Evolutionary conservation across 805 yeast species (phyloP).

Genomic region (Peterozyma xylosa): DNA sequence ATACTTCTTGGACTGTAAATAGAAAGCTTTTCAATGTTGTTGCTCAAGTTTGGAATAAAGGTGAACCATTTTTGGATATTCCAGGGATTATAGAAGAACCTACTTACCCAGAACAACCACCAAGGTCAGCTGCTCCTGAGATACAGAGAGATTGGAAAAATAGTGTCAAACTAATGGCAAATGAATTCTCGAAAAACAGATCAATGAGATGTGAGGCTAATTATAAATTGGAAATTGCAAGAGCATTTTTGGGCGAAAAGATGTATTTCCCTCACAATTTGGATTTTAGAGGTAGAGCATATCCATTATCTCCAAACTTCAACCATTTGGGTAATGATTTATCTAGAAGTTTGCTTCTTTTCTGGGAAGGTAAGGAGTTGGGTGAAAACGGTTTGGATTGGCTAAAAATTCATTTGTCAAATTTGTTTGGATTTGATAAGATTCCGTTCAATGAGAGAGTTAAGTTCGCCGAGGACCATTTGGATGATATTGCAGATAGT

Average conservation of each 20-base stretch:
- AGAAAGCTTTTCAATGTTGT: slow-evolving; percentile 59
- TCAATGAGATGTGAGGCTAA: slow-evolving; percentile 92
- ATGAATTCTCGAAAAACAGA: slow-evolving; percentile 58
- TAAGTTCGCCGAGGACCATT: slow-evolving; percentile 47
- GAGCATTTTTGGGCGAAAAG: slow-evolving; percentile 80
- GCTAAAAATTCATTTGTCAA: slow-evolving; percentile 72
- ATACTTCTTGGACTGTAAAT: slow-evolving; percentile 91
- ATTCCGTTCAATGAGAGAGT: slow-evolving; percentile 60
- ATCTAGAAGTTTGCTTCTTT: slow-evolving; percentile 61
- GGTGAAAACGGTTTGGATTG: slow-evolving; percentile 62
- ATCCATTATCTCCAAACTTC: slow-evolving; percentile 74
- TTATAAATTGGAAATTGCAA: slow-evolving; percentile 89
- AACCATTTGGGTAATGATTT: slow-evolving; percentile 77
- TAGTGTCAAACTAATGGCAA: slow-evolving; percentile 45
- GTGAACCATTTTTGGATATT: slow-evolving; percentile 65
- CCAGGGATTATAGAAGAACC: slow-evolving; percentile 44
- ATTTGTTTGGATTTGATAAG: slow-evolving; percentile 70
- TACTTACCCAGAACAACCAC: slow-evolving; percentile 41
- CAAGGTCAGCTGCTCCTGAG: slow-evolving; percentile 62
- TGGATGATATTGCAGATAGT: slow-evolving; percentile 46
- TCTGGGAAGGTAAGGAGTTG: slow-evolving; percentile 70
- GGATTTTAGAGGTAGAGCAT: slow-evolving; percentile 81
- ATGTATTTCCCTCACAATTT: slow-evolving; percentile 75
- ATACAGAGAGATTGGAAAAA: slow-evolving; percentile 64
- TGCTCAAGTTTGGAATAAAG: slow-evolving; percentile 81